Evolutionary conservation across 495 filamentous ascomycete genomes (phyloP), one percentile per base, ranked within the genome.

Genomic region (Annulohypoxylon maeteangense): DNA sequence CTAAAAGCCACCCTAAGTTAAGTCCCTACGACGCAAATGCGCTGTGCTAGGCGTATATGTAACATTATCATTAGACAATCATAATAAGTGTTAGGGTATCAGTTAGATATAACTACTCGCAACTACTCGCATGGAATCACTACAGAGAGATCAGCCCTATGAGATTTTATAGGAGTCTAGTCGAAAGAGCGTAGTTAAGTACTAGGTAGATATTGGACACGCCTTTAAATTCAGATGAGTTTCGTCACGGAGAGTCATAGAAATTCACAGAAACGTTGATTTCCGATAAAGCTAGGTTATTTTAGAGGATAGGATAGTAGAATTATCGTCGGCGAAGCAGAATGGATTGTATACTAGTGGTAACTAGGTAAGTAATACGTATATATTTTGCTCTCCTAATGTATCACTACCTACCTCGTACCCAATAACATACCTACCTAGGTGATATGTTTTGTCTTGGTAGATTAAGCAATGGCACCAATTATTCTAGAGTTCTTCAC

Each of bases 1-100:
- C n/a, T 38, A 27, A 62, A 68, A 38, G 58, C 65, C 42, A 51
- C 65, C 16, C 4, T 10, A 44, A 62, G 11, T 29, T 10, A 44
- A 62, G 11, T 29, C 34, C 38, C 48, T 48, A 20, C 65, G 22
- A 55, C 65, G 65, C 65, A 68, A 62, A 62, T 62, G 65, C 65
- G 65, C 48, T 3, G 42, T 38, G 12, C 40, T 48, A 18, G 7
- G 31, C n/a, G 22, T 29, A 31, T 6, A 32, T 25, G 36, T 25
- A 16, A 18, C 10, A 61, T 68, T 38, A 31, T n/a, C 11, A 4
- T 50, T 11, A n/a, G 29, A 51, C n/a, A 47, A 10, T 38, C 50
- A 23, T 31, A 31, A 50, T 22, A 57, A 47, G 57, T 16, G 40
- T 38, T 14, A 8, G 32, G 48, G 25, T 31, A 14, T 42, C 1